These are phyloP conservation scores for Trametes polyzona DNA, from an alignment of 1,284 basidiomycete species.

Conservation along the genomic window DNA sequence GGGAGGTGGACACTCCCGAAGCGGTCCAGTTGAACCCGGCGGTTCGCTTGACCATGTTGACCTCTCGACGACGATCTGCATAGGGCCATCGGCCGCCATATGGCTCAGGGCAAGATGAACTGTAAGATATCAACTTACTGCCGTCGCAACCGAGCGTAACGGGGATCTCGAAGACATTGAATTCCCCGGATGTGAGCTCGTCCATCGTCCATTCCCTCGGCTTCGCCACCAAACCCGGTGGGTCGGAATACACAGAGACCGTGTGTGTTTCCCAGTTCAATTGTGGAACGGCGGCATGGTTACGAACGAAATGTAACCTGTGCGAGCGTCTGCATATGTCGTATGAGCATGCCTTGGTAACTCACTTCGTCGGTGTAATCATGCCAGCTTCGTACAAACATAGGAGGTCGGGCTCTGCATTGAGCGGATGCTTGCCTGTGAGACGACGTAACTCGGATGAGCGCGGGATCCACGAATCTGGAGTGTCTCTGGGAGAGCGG, in stretches of 20 bases:
- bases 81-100: neutral
- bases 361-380: conserved; percentile 30
- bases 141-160: conserved; percentile 33
- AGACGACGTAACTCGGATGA: conserved; percentile 27
- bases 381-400: conserved; percentile 26
- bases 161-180: conserved; percentile 25
- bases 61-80: conserved; percentile 28
- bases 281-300: conserved; percentile 29
- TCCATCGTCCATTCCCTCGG: conserved; percentile 29
- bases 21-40: conserved; percentile 28
- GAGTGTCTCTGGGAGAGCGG: conserved; percentile 13
- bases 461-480: conserved; percentile 33
- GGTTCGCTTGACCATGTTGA: conserved; percentile 30
- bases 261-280: conserved; percentile 30
- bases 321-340: neutral
- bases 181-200: conserved; percentile 22
- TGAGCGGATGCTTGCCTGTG: conserved; percentile 29
- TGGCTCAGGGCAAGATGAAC: too few species aligned
- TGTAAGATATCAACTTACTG: conserved; percentile 12
- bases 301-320: conserved; percentile 32
- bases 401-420: conserved; percentile 27
- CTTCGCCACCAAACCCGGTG: conserved; percentile 18
- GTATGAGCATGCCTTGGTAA: neutral
- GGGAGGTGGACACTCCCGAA: conserved; percentile 18
- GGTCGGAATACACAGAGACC: conserved; percentile 20